Conservation (phyloP, 2,329 filamentous ascomycete genomes). For the Calonectria naviculata region DNA sequence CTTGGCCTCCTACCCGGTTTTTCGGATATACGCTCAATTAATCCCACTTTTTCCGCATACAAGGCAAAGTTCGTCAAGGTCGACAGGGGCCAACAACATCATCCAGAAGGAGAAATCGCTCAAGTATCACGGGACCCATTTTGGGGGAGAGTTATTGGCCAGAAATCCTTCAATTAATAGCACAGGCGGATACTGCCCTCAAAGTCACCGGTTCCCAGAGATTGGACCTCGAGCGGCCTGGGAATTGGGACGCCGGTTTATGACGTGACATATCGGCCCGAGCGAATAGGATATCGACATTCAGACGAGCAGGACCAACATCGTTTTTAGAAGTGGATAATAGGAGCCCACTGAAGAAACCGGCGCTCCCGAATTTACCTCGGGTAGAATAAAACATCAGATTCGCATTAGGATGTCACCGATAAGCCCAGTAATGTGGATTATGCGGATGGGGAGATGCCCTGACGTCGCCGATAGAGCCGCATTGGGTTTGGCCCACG, state of each 20-base stretch:
- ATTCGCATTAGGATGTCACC: not conserved
- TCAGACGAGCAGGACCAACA: not conserved
- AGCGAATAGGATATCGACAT: not conserved
- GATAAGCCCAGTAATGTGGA: not conserved
- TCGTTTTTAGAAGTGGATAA: not conserved
- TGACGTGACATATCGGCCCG: not conserved
- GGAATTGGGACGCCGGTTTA: not conserved
- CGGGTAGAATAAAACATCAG: not conserved
- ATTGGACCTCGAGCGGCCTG: not conserved
- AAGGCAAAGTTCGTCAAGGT: not conserved
- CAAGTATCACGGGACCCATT: not conserved
- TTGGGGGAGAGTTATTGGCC: not conserved
- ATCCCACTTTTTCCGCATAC: not conserved
- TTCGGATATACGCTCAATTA: not conserved
- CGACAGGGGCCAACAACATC: not conserved
- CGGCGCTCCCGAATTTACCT: not conserved
- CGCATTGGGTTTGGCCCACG: not conserved
- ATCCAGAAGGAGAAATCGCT: not conserved
- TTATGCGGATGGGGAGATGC: not conserved
- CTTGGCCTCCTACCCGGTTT: not conserved
- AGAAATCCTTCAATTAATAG: not conserved
- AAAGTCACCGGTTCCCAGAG: not conserved
- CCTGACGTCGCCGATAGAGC: not conserved
- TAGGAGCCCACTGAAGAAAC: not conserved
- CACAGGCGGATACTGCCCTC: not conserved